Evolutionary conservation across 139 green algal species (phyloP).

Genomic region (Tetradesmus lagerheimii): DNA sequence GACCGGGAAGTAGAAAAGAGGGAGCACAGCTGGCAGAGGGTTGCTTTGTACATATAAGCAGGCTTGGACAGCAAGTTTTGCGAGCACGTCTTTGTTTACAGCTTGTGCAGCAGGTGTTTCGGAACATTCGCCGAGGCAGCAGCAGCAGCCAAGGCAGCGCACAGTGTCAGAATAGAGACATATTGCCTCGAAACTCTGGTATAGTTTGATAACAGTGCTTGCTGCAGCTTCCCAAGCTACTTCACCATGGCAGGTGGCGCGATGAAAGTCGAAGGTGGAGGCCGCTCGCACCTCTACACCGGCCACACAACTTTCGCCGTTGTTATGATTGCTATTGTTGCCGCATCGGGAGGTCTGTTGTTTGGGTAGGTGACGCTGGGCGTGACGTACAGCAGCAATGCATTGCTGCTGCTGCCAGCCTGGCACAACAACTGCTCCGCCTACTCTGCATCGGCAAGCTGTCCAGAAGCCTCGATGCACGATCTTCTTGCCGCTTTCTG

Average conservation of each 20-base stretch:
- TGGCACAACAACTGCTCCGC: background rate
- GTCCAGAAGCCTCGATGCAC: no score
- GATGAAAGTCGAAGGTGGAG: slow-evolving; percentile 15
- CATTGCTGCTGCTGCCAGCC: background rate
- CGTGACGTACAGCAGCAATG: background rate
- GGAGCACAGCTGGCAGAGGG: background rate
- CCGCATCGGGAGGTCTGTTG: slow-evolving; percentile 37
- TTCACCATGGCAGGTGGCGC: slow-evolving; percentile 38
- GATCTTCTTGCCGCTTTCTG: no score
- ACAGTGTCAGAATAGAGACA: no score
- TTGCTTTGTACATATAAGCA: background rate
- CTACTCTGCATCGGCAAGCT: no score
- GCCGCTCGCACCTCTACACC: background rate
- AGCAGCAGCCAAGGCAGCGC: background rate
- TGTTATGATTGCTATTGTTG: slow-evolving; percentile 43
- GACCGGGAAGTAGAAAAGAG: background rate
- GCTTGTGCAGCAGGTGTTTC: background rate
- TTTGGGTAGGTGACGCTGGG: slow-evolving; percentile 25
- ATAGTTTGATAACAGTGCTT: background rate
- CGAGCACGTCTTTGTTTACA: background rate
- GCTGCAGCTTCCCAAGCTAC: background rate
- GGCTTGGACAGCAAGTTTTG: background rate
- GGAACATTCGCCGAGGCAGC: background rate
- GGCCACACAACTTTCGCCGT: slow-evolving; percentile 15
- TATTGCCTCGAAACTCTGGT: no score